Base-by-base conservation (phyloP, 116 monocot genomes). In the Trichopus zeylanicus region DNA sequence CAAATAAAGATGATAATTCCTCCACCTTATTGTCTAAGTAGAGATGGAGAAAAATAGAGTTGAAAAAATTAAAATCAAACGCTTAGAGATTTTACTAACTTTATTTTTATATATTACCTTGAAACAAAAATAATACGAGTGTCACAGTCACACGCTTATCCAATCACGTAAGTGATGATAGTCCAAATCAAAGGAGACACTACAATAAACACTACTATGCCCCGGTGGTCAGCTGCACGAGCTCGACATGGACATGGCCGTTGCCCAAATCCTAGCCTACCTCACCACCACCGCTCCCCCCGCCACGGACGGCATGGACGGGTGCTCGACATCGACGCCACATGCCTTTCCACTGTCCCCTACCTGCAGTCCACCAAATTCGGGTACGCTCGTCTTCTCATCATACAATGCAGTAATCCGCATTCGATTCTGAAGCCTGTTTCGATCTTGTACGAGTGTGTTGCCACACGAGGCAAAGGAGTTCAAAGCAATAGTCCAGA, bases 271-370 rank as follows among this genome's bases (percentile, higher is more conserved):
- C 9, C 19, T 33, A 11, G 22, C 5, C 24, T 84, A 84, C 65
- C 8, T 76, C 33, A 30, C 56, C 8, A 61, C 39, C 7, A 54
- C 75, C 22, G 48, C 4, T 0, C 69, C 52, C 0, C 24, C 52
- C 4, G 78, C 22, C 5, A 84, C 80, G 25, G 80, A 49, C 19
- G 23, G 79, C 31, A 77, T 56, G 77, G 80, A 88, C 35, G 84
- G 81, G 48, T 89, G 21, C 26, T 88, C 3, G 88, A 88, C 39
- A 48, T 84, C 15, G 88, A 88, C 60, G 88, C 83, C 58, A 88
- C 88, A 12, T 84, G 84, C 69, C 26, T 88, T 7, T 88, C 84
- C n/a, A 88, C 83, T 42, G 55, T 88, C 47, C 25, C 54, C 0
- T 84, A 78, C 57, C 81, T 79, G 53, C 23, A 54, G 13, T 51